Conservation (phyloP, 352 stramenopile species). For the Globisporangium polare region DNA sequence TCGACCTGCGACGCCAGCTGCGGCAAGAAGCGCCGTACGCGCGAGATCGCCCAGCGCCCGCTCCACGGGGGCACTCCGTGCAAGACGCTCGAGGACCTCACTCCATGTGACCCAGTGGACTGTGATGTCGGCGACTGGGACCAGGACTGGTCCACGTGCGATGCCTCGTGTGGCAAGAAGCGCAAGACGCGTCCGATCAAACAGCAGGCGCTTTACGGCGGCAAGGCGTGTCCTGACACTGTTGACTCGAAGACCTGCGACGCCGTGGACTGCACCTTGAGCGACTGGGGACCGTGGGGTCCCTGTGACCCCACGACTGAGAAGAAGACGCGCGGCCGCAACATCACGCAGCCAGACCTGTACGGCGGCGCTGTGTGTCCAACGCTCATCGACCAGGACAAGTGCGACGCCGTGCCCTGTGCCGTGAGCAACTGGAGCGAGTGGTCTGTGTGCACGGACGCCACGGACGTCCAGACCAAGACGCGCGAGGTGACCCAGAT, state of each 20-base stretch:
- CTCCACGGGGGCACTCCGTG: conserved; percentile 31
- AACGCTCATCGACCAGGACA: conserved; percentile 25
- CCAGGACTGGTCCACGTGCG: conserved; percentile 28
- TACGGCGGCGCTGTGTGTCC: conserved; percentile 53
- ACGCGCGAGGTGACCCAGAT: conserved; percentile 27
- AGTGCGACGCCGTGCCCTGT: conserved; percentile 49
- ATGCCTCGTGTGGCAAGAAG: conserved; percentile 24
- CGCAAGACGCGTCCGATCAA: conserved; percentile 36
- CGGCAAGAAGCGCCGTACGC: conserved; percentile 37
- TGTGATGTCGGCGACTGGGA: conserved; percentile 38
- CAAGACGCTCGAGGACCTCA: conserved; percentile 29
- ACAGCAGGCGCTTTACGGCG: conserved; percentile 32
- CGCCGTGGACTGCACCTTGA: conserved; percentile 42
- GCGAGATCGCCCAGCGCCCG: conserved; percentile 27
- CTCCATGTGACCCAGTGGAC: conserved; percentile 36
- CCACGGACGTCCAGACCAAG: conserved; percentile 28
- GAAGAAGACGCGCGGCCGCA: conserved; percentile 35
- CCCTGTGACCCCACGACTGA: conserved; percentile 21
- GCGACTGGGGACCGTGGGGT: conserved; percentile 31
- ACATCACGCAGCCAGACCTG: conserved; percentile 35
- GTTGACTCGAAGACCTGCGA: conserved; percentile 36
- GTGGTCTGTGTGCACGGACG: conserved; percentile 47
- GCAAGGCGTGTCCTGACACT: conserved; percentile 26
- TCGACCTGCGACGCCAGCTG: conserved; percentile 32
- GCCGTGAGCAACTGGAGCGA: conserved; percentile 35